phyloP scores from a whole-genome alignment of 495 filamentous ascomycete species.

The Barbatosphaeria neglecta region DNA sequence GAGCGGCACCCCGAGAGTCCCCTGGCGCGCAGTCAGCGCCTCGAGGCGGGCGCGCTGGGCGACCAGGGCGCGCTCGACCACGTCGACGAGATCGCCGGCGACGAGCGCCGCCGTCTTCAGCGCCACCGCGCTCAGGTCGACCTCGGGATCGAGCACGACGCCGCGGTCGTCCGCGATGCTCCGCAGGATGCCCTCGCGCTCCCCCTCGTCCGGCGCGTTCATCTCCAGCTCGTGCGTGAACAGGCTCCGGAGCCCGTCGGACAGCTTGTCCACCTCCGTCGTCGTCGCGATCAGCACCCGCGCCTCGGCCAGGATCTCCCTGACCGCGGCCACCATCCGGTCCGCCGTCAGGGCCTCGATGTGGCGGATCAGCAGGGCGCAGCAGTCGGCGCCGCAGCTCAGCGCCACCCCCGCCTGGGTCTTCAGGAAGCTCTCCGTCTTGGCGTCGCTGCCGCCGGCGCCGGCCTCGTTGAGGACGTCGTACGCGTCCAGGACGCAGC shows the following conservation, averaged over 20 bases:
- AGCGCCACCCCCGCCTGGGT: conserved; percentile 80
- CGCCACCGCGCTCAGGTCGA: conserved; percentile 71
- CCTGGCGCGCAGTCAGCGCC: conserved; percentile 45
- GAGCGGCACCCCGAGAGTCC: conserved; percentile 31
- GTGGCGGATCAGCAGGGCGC: conserved; percentile 73
- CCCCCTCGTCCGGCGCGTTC: conserved; percentile 81
- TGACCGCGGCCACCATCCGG: conserved; percentile 71
- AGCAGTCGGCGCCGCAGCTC: conserved; percentile 72
- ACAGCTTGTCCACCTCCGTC: conserved; percentile 85
- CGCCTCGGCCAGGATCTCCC: conserved; percentile 59
- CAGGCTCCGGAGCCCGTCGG: conserved; percentile 75
- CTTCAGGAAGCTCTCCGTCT: conserved; percentile 81
- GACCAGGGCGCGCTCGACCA: conserved; percentile 77
- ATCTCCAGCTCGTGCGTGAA: conserved; percentile 97
- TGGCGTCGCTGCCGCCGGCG: conserved; percentile 75
- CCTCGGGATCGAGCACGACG: conserved; percentile 61
- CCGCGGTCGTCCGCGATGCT: conserved; percentile 65
- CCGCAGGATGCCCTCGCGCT: conserved; percentile 75
- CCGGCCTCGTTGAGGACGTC: conserved; percentile 87
- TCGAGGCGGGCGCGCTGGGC: conserved; percentile 65
- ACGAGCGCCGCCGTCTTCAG: conserved; percentile 94
- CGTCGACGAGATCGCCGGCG: conserved; percentile 85
- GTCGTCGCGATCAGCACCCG: conserved; percentile 86
- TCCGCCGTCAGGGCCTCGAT: conserved; percentile 86
- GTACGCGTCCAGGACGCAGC: conserved; percentile 81